Conservation (phyloP, 345 rosid genomes). For the Eucalyptus decipiens region DNA sequence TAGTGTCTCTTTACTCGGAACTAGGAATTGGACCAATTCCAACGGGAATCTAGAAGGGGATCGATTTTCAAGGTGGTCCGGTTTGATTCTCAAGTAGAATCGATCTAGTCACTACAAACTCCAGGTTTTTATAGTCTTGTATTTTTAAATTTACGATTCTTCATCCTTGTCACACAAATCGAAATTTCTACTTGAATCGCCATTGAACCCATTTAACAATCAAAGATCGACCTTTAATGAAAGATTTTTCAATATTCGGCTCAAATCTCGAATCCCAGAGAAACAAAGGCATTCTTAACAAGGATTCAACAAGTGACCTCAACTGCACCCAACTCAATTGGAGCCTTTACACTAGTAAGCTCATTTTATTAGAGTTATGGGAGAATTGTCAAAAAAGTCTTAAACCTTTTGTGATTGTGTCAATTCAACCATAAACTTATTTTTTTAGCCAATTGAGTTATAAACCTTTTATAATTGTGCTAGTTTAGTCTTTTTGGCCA, state of each 20-base stretch:
- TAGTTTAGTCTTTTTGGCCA: fast-evolving
- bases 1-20: too few species aligned
- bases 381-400: too few species aligned
- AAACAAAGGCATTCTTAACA: neutral
- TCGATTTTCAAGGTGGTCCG: too few species aligned
- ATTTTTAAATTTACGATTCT: neutral
- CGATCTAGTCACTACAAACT: fast-evolving
- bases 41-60: fast-evolving
- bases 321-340: neutral
- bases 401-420: fast-evolving
- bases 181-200: neutral
- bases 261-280: neutral
- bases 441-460: too few species aligned
- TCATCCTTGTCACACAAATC: neutral
- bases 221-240: neutral
- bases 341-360: neutral
- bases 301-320: neutral
- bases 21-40: fast-evolving
- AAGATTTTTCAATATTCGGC: neutral
- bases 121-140: fast-evolving
- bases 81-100: neutral
- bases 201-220: neutral
- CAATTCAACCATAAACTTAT: too few species aligned
- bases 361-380: neutral
- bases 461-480: too few species aligned